Conservation (phyloP, 306 rosid genomes). For the Pachyrhizus erosus region DNA sequence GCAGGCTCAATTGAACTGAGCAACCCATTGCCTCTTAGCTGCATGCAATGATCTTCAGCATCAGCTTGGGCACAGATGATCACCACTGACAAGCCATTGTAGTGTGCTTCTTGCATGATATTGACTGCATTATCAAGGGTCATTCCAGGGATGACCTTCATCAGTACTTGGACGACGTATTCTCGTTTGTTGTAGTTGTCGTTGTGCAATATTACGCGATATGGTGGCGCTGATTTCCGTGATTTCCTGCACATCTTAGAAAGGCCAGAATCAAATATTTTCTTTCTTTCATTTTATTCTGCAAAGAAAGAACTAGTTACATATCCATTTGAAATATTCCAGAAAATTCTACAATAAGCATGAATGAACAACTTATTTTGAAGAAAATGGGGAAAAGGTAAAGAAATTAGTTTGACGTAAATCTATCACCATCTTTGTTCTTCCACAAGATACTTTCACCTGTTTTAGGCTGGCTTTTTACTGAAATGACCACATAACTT, state of each 20-base stretch:
- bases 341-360: constrained; percentile 2
- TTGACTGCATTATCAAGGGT: constrained; percentile 85
- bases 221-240: constrained; percentile 71
- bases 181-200: constrained; percentile 86
- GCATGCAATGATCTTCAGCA: constrained; percentile 95
- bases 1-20: constrained; percentile 92
- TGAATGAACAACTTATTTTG: not conserved
- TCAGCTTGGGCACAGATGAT: constrained; percentile 88
- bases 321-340: not conserved
- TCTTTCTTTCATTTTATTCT: not conserved
- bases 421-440: constrained; percentile 5
- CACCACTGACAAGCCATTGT: constrained; percentile 85
- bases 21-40: constrained; percentile 87
- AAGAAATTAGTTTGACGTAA: not conserved
- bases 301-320: constrained; percentile 2
- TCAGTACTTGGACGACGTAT: constrained; percentile 88
- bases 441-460: constrained; percentile 26
- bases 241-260: constrained; percentile 70
- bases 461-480: not conserved
- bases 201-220: constrained; percentile 80
- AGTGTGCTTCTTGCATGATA: constrained; percentile 92
- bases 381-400: not conserved
- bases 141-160: constrained; percentile 97
- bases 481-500: constrained; percentile 5
- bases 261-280: constrained; percentile 37